phyloP scores from a whole-genome alignment of 2,329 filamentous ascomycete genomes.

The Penicillium janthinellum region DNA sequence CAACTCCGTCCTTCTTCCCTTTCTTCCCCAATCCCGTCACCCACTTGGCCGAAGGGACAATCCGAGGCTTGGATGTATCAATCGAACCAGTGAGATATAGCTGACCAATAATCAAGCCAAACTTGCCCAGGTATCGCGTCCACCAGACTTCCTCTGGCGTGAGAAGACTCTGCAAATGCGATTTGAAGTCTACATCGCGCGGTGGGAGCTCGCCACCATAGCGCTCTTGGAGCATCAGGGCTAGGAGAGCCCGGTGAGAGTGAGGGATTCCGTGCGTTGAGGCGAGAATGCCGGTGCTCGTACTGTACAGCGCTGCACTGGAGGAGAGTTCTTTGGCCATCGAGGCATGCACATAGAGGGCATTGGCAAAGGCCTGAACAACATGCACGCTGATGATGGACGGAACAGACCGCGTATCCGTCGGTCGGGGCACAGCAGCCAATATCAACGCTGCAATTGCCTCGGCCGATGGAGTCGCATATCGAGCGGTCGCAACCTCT shows the following conservation, averaged over 20 bases:
- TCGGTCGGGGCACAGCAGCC: conserved; percentile 47
- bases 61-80: conserved; percentile 28
- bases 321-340: conserved; percentile 38
- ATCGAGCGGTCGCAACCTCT: conserved; percentile 58
- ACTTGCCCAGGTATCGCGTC: conserved; percentile 35
- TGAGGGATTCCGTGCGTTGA: conserved; percentile 40
- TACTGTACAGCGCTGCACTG: conserved; percentile 34
- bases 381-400: conserved; percentile 29
- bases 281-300: conserved; percentile 36
- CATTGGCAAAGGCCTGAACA: conserved; percentile 35
- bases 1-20: conserved; percentile 32
- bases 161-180: conserved; percentile 31
- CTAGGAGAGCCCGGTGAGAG: conserved; percentile 35
- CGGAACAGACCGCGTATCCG: conserved; percentile 25
- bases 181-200: conserved; percentile 32
- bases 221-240: conserved; percentile 37
- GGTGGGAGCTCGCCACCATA: conserved; percentile 39
- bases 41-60: conserved; percentile 33
- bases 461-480: conserved; percentile 50
- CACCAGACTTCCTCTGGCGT: conserved; percentile 40
- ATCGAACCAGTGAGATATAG: conserved; percentile 36
- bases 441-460: conserved; percentile 53
- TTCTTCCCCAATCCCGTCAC: conserved; percentile 35
- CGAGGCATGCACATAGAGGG: conserved; percentile 35
- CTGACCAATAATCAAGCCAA: conserved; percentile 33